phyloP scores from a whole-genome alignment of 768 basidiomycete genomes.

The Auricularia sp. region DNA sequence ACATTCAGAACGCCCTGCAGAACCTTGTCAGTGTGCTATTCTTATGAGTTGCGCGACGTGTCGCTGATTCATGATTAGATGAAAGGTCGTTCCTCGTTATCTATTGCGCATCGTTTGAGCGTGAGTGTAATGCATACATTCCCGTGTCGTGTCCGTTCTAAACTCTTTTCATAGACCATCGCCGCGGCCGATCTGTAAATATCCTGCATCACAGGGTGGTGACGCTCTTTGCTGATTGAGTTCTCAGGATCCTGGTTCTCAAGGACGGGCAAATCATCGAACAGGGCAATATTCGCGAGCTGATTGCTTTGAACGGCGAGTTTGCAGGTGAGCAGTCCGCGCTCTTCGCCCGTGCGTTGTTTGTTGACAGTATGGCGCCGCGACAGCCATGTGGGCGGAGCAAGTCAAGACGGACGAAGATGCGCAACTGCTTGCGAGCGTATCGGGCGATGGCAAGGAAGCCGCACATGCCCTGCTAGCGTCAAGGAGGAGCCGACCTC shows the following conservation, averaged over 20 bases:
- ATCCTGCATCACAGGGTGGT: neutral
- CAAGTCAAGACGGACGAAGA: conserved; percentile 62
- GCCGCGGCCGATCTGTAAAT: conserved; percentile 42
- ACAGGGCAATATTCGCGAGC: conserved; percentile 67
- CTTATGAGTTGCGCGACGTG: neutral
- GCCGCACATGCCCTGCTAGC: conserved; percentile 22
- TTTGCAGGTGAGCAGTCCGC: conserved; percentile 37
- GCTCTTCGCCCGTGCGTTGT: neutral
- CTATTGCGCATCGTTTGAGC: conserved; percentile 72
- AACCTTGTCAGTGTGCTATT: conserved; percentile 40
- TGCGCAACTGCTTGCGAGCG: conserved; percentile 18
- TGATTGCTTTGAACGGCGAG: conserved; percentile 57
- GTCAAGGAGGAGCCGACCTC: conserved; percentile 29
- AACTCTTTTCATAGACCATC: conserved; percentile 33
- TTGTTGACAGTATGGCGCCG: neutral
- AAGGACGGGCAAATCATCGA: conserved; percentile 86
- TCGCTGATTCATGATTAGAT: conserved; percentile 15
- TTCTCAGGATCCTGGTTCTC: conserved; percentile 71
- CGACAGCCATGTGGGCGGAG: conserved; percentile 70
- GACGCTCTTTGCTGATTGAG: conserved; percentile 45
- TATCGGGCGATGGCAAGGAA: neutral
- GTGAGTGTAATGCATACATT: conserved; percentile 32
- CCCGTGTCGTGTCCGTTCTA: conserved; percentile 2
- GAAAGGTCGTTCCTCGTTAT: conserved; percentile 60
- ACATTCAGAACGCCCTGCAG: conserved; percentile 81